Percentiles rank a stretch among this genome's conserved stretches.
phyloP scores from a whole-genome alignment of 441 rosid genomes.

The Gossypium gossypioides region DNA sequence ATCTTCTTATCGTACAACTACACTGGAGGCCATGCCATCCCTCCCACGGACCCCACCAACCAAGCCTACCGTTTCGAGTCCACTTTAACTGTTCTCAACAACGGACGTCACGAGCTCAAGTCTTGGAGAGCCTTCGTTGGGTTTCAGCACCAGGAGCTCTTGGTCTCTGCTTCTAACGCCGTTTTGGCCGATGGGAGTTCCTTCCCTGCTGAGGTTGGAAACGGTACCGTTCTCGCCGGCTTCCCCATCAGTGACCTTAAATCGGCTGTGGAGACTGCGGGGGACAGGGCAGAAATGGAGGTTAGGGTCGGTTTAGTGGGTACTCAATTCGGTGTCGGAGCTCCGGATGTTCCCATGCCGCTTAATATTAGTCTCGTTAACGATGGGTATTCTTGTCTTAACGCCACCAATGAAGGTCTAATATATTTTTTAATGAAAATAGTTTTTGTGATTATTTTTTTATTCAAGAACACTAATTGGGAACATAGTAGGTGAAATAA shows the following conservation, averaged over 20 bases:
- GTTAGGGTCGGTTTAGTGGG: slow-evolving; percentile 33
- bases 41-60: slow-evolving; percentile 34
- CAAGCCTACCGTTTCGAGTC: slow-evolving; percentile 52
- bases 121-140: slow-evolving; percentile 49
- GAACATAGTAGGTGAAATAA: neutral
- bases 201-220: slow-evolving; percentile 37
- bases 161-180: slow-evolving; percentile 30
- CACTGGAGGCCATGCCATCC: slow-evolving; percentile 27
- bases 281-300: slow-evolving; percentile 28
- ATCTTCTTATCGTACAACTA: slow-evolving; percentile 35
- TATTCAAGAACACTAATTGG: neutral
- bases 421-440: neutral
- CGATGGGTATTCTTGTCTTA: slow-evolving; percentile 41
- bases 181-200: slow-evolving; percentile 33
- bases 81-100: slow-evolving; percentile 33
- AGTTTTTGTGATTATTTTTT: neutral
- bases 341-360: slow-evolving; percentile 34
- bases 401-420: slow-evolving; percentile 22
- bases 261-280: slow-evolving; percentile 46
- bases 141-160: slow-evolving; percentile 34
- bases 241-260: slow-evolving; percentile 33
- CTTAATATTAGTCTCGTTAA: slow-evolving; percentile 32
- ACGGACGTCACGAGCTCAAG: slow-evolving; percentile 42
- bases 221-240: slow-evolving; percentile 35
- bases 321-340: slow-evolving; percentile 32